phyloP scores from a whole-genome alignment of 768 basidiomycete genomes.

The Plicaturopsis crispa region DNA sequence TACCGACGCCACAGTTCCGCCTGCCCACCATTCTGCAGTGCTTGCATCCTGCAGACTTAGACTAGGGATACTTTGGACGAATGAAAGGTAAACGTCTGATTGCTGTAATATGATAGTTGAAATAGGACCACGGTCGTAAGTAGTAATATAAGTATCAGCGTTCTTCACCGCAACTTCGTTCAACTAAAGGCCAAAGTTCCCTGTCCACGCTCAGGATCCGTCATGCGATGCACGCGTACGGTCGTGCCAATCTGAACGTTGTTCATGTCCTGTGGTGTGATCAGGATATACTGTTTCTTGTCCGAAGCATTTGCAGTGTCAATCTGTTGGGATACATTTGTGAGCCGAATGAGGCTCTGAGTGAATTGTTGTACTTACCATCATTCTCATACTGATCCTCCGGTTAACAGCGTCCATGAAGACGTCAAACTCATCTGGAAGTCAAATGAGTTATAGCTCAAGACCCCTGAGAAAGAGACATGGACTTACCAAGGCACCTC shows the following conservation, averaged over 20 bases:
- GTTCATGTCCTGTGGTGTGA: slow-evolving; percentile 93
- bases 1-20: too few relatives aligned
- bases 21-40: too few relatives aligned
- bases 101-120: too few relatives aligned
- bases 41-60: too few relatives aligned
- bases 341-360: slow-evolving; percentile 3
- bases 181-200: too few relatives aligned
- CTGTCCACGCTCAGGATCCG: slow-evolving; percentile 69
- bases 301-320: slow-evolving; percentile 84
- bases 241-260: slow-evolving; percentile 59
- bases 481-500: slow-evolving; percentile 69
- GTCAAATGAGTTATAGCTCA: slow-evolving; percentile 4
- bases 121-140: too few relatives aligned
- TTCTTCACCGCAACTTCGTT: too few relatives aligned
- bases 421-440: slow-evolving; percentile 90
- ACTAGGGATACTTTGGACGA: too few relatives aligned
- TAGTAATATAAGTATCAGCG: too few relatives aligned
- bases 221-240: slow-evolving; percentile 73
- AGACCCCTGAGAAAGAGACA: neutral
- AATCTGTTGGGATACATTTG: slow-evolving; percentile 39
- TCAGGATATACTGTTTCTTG: slow-evolving; percentile 89
- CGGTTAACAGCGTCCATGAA: slow-evolving; percentile 96
- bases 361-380: slow-evolving; percentile 49
- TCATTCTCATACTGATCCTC: slow-evolving; percentile 91
- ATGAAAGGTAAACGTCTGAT: too few relatives aligned